Base-by-base conservation (phyloP, 768 basidiomycete genomes). In the Russula sp. region DNA sequence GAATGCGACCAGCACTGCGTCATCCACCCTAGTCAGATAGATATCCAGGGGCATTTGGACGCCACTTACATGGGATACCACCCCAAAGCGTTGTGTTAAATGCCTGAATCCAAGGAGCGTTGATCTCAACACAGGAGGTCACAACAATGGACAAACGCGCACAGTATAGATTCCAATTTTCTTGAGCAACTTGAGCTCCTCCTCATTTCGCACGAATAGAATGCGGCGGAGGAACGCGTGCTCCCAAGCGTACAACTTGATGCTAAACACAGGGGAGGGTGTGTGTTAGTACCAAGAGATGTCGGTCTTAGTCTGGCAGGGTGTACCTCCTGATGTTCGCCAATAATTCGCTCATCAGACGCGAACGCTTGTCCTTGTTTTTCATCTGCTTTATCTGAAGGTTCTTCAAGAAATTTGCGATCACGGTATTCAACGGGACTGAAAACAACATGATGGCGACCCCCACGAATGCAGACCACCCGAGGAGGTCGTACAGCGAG, bases 191-290 rank as follows among this genome's bases (percentile, higher is more conserved):
- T 79, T 84, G 53, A 98, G 72, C 72, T 96, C 94, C 67, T 85
- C 77, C 61, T 91, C 83, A 71, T 95, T 94, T 48, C 94, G 80
- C 2, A 94, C 88, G 22, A 83, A 79, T n/a, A 87, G 75, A 35
- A 98, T 81, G 59, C 85, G 86, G 55, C 86, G 80, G 34, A 91
- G 81, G 71, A 98, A 98, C 4, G 91, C 88, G 68, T 87, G 84
- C 75, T 98, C 96, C 96, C 96, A 98, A 3, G 90, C 91, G 73
- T 96, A 96, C 4, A 94, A 76, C 71, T 94, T 93, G 72, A 94
- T 91, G 66, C 89, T 91, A 62, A 32, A 50, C 31, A 6, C 11
- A n/a, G 22, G 20, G 18, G 18, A 3, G n/a, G 14, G 48, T 2
- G 39, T 16, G 40, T 20, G 49, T 56, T 27, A 64, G 40, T 8